These are phyloP conservation scores for Alternaria panax DNA, from an alignment of 2,329 filamentous ascomycete genomes.

Conservation along the genomic window DNA sequence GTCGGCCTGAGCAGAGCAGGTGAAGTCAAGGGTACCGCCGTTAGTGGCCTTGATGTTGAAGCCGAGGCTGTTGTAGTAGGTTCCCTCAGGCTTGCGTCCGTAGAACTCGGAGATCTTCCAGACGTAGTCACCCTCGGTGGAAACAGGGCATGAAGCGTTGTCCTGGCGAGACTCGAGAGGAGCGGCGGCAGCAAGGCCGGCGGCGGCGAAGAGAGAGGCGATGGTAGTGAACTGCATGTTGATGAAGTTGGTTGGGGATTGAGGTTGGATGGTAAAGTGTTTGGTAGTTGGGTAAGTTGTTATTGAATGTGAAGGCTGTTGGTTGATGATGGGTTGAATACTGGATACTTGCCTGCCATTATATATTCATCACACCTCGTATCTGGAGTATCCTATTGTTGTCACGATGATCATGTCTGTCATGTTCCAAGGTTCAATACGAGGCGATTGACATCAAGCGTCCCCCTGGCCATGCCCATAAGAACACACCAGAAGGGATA, in stretches of 20 bases:
- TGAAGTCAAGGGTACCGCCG: conserved; percentile 17
- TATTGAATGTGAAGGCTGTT: conserved; percentile 8
- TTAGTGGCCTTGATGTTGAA: conserved; percentile 31
- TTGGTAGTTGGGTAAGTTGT: neutral
- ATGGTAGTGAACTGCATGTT: conserved; percentile 31
- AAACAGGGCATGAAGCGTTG: conserved; percentile 10
- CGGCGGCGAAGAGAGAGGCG: conserved; percentile 23
- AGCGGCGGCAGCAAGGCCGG: conserved; percentile 19
- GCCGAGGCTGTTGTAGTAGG: conserved; percentile 19
- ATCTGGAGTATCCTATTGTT: neutral
- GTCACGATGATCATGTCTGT: neutral
- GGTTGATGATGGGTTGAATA: conserved; percentile 5
- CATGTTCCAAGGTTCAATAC: neutral
- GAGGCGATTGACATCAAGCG: conserved; percentile 8
- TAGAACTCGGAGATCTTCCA: conserved; percentile 30
- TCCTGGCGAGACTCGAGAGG: conserved; percentile 20
- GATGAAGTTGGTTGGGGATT: neutral
- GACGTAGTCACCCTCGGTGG: conserved; percentile 24
- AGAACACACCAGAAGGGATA: neutral
- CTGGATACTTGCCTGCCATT: neutral
- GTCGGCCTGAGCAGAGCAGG: conserved; percentile 9
- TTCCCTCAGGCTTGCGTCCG: conserved; percentile 30
- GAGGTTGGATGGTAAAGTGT: neutral
- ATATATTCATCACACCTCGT: conserved; percentile 8
- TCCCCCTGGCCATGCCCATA: neutral